Conservation (phyloP, 371 early-diverging fungal species). For the Circinella umbellata region DNA sequence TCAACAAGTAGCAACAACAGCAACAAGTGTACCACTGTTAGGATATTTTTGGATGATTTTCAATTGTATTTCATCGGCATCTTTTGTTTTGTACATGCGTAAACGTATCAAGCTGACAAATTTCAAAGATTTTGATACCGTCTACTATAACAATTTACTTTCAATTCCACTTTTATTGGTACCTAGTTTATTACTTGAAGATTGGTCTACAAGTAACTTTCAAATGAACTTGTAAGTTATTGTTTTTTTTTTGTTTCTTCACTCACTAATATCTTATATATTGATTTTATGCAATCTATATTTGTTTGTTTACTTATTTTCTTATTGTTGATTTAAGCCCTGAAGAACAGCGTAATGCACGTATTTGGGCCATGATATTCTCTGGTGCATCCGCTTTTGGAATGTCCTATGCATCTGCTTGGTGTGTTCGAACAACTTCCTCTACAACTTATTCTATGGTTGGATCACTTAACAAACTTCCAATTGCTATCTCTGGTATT, state of each 20-base stretch:
- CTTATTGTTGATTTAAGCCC: constrained; percentile 30
- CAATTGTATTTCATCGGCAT: constrained; percentile 95
- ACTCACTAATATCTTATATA: too few species aligned
- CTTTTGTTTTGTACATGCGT: constrained; percentile 93
- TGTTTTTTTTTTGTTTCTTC: background rate
- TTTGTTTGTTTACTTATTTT: background rate
- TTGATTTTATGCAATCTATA: too few species aligned
- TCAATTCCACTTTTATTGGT: constrained; percentile 86
- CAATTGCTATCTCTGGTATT: constrained; percentile 96
- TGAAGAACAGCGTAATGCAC: constrained; percentile 48
- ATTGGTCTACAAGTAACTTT: constrained; percentile 64
- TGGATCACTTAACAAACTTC: constrained; percentile 98
- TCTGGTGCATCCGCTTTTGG: constrained; percentile 90
- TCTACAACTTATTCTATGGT: constrained; percentile 99
- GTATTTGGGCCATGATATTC: constrained; percentile 76
- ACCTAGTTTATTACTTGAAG: constrained; percentile 83
- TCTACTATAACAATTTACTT: constrained; percentile 96
- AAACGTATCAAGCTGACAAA: constrained; percentile 81
- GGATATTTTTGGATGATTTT: constrained; percentile 88
- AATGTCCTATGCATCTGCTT: constrained; percentile 92
- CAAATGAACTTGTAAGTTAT: constrained; percentile 61
- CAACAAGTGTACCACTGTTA: constrained; percentile 26
- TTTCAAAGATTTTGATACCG: constrained; percentile 96
- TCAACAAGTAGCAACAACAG: constrained; percentile 23
- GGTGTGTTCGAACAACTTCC: constrained; percentile 94